Evolutionary conservation across 2,329 filamentous ascomycete genomes (phyloP).

Genomic region (Exophiala lecanii-corni): DNA sequence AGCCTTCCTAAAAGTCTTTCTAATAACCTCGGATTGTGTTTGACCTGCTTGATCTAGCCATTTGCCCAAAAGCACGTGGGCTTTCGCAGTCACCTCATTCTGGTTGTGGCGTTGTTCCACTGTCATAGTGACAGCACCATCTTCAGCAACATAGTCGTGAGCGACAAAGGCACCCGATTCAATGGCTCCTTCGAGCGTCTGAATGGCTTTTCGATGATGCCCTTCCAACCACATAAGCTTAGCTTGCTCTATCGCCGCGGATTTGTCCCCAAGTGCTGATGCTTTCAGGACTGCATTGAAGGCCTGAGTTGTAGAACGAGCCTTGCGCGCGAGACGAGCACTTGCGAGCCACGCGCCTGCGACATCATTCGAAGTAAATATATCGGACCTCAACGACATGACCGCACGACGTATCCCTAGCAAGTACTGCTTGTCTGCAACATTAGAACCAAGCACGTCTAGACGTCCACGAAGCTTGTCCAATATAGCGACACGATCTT

Average conservation of each 20-base stretch:
- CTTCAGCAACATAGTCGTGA: constrained; percentile 37
- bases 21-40: constrained; percentile 74
- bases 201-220: constrained; percentile 90
- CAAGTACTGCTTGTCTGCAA: constrained; percentile 89
- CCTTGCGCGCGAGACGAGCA: constrained; percentile 79
- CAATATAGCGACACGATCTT: constrained; percentile 42
- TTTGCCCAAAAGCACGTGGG: constrained; percentile 84
- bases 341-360: constrained; percentile 81
- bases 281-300: constrained; percentile 93
- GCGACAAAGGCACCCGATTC: constrained; percentile 68
- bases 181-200: constrained; percentile 82
- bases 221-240: constrained; percentile 89
- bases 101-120: constrained; percentile 43
- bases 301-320: constrained; percentile 75
- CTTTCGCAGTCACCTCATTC: constrained; percentile 55
- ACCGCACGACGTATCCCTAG: constrained; percentile 79
- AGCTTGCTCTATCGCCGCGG: constrained; percentile 90
- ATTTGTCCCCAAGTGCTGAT: constrained; percentile 74
- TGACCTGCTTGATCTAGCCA: constrained; percentile 97
- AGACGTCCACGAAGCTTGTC: constrained; percentile 67
- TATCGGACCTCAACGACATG: constrained; percentile 66
- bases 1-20: constrained; percentile 77
- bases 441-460: constrained; percentile 82
- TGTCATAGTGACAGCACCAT: constrained; percentile 33
- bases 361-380: constrained; percentile 66